These are phyloP conservation scores for Trichoderma cornu-damae DNA, from an alignment of 2,329 filamentous ascomycete genomes.

Conservation along the genomic window DNA sequence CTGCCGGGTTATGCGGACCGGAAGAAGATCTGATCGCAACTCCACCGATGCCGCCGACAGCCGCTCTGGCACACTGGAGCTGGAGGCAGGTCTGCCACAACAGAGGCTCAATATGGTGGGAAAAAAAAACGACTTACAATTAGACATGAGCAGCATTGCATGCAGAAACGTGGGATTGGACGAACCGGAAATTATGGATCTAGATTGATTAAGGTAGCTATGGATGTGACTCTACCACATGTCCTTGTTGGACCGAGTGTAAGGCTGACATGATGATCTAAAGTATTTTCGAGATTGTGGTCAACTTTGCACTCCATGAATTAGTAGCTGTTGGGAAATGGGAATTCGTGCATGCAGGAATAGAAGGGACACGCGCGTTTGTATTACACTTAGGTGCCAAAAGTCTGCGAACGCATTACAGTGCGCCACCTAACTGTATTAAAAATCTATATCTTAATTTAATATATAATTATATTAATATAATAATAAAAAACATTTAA, in stretches of 20 bases:
- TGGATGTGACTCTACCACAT: background rate
- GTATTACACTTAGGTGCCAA: too few relatives aligned
- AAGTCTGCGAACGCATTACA: too few relatives aligned
- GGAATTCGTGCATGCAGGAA: too few relatives aligned
- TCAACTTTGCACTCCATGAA: too few relatives aligned
- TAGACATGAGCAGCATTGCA: background rate
- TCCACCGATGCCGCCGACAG: constrained; percentile 28
- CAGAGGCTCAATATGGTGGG: background rate
- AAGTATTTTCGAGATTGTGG: background rate
- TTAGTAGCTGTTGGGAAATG: too few relatives aligned
- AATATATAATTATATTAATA: too few relatives aligned
- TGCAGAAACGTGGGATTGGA: background rate
- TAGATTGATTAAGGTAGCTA: background rate
- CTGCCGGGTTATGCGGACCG: constrained; percentile 20
- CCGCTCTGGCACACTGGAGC: constrained; percentile 11
- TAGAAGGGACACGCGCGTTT: too few relatives aligned
- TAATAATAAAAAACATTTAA: too few relatives aligned
- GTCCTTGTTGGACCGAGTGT: background rate
- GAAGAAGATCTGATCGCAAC: background rate
- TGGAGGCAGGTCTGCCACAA: background rate
- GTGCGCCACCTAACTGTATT: too few relatives aligned
- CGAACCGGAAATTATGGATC: background rate
- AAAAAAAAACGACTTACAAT: constrained; percentile 3
- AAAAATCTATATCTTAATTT: too few relatives aligned
- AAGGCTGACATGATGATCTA: background rate